phyloP scores from a whole-genome alignment of 169 alveolate species.

The Cystoisospora suis region DNA sequence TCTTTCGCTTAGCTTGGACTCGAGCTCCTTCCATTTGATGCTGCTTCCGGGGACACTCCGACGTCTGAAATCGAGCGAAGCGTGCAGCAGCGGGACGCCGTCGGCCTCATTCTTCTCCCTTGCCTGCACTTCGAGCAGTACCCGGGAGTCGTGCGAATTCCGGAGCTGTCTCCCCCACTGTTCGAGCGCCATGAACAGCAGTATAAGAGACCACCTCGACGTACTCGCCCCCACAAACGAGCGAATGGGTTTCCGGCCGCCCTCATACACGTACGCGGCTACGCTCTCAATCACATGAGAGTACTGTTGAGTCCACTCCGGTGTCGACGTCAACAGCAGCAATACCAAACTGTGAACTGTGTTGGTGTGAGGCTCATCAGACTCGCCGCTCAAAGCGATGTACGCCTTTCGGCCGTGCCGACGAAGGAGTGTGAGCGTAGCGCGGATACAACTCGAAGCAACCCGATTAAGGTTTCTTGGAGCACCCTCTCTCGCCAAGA shows the following conservation, averaged over 20 bases:
- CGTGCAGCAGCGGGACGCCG: not conserved
- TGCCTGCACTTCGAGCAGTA: conserved; percentile 8
- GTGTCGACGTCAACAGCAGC: not conserved
- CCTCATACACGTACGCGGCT: not conserved
- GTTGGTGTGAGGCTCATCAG: conserved; percentile 2
- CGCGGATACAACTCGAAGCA: not conserved
- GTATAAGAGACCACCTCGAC: not conserved
- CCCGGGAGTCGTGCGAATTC: not conserved
- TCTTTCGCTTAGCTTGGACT: not conserved
- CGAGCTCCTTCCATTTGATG: not conserved
- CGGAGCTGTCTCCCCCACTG: conserved; percentile 18
- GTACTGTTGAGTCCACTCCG: not conserved
- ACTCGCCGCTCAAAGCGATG: not conserved
- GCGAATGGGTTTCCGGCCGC: not conserved
- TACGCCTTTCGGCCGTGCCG: not conserved
- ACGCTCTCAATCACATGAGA: not conserved
- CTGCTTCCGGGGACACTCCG: not conserved
- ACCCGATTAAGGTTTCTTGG: not conserved
- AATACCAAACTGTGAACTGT: conserved; percentile 4
- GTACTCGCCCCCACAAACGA: not conserved
- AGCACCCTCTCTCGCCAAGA: not conserved
- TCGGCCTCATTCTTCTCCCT: not conserved
- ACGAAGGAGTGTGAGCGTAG: not conserved
- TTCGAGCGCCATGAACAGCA: not conserved
- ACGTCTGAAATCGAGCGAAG: not conserved